Evolutionary conservation across 345 rosid species (phyloP).

Genomic region (Pelargonium nanum): DNA sequence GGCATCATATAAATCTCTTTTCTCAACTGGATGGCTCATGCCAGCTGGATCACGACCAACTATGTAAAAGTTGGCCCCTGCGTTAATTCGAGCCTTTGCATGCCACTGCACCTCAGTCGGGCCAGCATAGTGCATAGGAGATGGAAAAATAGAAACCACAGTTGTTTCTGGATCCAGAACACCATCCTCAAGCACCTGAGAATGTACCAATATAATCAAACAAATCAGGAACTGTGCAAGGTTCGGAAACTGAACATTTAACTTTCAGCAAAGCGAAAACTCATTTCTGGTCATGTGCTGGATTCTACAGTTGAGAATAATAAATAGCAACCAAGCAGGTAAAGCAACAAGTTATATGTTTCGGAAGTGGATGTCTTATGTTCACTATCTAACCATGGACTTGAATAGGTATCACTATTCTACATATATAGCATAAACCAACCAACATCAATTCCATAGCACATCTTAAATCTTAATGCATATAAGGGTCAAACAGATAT

Average conservation of each 20-base stretch:
- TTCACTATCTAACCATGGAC: not conserved
- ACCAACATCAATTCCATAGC: not conserved
- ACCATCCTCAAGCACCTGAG: constrained; percentile 90
- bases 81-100: constrained; percentile 94
- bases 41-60: constrained; percentile 99
- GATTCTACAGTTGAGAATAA: too few relatives aligned
- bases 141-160: constrained; percentile 91
- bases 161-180: constrained; percentile 99
- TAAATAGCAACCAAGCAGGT: not conserved
- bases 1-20: constrained; percentile 90
- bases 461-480: too few relatives aligned
- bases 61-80: constrained; percentile 96
- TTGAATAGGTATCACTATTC: not conserved
- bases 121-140: constrained; percentile 99
- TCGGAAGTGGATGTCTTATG: not conserved
- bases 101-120: constrained; percentile 99
- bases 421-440: not conserved
- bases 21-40: constrained; percentile 92
- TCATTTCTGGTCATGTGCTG: not conserved
- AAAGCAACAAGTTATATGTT: not conserved
- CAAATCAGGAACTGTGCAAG: not conserved
- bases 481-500: not conserved
- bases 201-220: constrained; percentile 3
- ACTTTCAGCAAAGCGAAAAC: constrained; percentile 7
- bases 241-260: not conserved